phyloP scores from a whole-genome alignment of 1,284 basidiomycete species.

The Boletus mariae region DNA sequence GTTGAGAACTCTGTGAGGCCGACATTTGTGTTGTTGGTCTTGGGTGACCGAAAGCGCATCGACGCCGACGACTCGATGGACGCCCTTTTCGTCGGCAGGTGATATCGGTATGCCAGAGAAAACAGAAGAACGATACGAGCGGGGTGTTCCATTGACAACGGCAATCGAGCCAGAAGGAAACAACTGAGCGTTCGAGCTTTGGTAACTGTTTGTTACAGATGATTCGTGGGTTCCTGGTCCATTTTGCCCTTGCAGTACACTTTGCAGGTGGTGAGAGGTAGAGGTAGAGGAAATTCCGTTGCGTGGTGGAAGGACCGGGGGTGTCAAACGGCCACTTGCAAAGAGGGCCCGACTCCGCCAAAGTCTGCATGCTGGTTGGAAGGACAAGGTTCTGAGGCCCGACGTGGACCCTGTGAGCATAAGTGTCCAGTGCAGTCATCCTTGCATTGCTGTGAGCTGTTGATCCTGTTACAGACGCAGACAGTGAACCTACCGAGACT shows the following conservation, averaged over 20 bases:
- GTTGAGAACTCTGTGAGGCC: neutral
- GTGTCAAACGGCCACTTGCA: slow-evolving; percentile 2
- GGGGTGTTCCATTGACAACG: slow-evolving; percentile 1
- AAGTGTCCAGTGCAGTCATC: slow-evolving; percentile 71
- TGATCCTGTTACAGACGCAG: neutral
- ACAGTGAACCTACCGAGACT: slow-evolving; percentile 48
- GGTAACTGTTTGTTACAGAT: neutral
- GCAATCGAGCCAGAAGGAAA: neutral
- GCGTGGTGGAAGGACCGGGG: neutral
- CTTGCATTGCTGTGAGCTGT: slow-evolving; percentile 33
- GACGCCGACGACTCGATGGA: slow-evolving; percentile 7
- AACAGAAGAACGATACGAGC: neutral
- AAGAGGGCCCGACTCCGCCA: slow-evolving; percentile 11
- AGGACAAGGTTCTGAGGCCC: slow-evolving; percentile 48
- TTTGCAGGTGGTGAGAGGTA: neutral
- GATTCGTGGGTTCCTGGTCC: neutral
- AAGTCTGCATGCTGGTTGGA: slow-evolving; percentile 14
- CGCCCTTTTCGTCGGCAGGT: slow-evolving; percentile 3
- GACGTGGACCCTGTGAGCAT: slow-evolving; percentile 78
- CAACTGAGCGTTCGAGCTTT: neutral
- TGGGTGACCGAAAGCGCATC: slow-evolving; percentile 5
- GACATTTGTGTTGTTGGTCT: slow-evolving; percentile 1
- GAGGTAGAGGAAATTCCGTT: slow-evolving; percentile 6
- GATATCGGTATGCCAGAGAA: neutral
- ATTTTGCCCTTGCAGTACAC: slow-evolving; percentile 1